phyloP scores from a whole-genome alignment of 2,329 filamentous ascomycete species.

The Clarireedia homoeocarpa region DNA sequence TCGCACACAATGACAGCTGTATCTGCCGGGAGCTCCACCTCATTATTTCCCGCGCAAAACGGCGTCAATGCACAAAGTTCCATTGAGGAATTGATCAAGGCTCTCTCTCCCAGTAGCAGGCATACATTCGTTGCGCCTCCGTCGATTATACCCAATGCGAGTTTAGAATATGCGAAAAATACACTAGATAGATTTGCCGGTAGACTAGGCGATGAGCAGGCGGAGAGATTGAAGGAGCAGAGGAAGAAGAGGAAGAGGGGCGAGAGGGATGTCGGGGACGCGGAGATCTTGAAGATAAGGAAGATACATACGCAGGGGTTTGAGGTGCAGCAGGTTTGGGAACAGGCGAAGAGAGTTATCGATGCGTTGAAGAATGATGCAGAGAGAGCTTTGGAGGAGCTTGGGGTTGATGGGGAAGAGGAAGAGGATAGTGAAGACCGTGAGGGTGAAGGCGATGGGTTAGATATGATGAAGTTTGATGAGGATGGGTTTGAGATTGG shows the following conservation, averaged over 20 bases:
- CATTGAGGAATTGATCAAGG: conserved; percentile 20
- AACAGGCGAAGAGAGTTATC: conserved; percentile 82
- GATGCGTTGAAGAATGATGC: conserved; percentile 51
- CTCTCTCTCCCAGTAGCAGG: conserved; percentile 23
- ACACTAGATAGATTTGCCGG: conserved; percentile 72
- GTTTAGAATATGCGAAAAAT: conserved; percentile 68
- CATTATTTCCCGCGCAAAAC: conserved; percentile 29
- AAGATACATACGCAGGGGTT: conserved; percentile 85
- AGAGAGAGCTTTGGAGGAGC: conserved; percentile 37
- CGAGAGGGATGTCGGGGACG: conserved; percentile 38
- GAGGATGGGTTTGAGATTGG: conserved; percentile 34
- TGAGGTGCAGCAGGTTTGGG: conserved; percentile 83
- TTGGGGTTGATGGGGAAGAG: conserved; percentile 21
- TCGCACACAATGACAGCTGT: conserved; percentile 54
- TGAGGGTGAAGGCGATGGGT: conserved; percentile 28
- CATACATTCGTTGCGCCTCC: conserved; percentile 66
- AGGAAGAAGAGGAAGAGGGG: conserved; percentile 72
- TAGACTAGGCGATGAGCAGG: conserved; percentile 66
- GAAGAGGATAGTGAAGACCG: conserved; percentile 29
- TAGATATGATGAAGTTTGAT: conserved; percentile 32
- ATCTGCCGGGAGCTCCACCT: conserved; percentile 29
- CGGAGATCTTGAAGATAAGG: conserved; percentile 61
- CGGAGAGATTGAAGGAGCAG: conserved; percentile 55
- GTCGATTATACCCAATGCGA: conserved; percentile 55
- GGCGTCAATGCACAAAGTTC: conserved; percentile 9